A percentile compares a stretch with the other conserved stretches of the same genome.
Evolutionary conservation across 176 grass and related monocot species (phyloP).

Genomic region (Eragrostis nindensis): DNA sequence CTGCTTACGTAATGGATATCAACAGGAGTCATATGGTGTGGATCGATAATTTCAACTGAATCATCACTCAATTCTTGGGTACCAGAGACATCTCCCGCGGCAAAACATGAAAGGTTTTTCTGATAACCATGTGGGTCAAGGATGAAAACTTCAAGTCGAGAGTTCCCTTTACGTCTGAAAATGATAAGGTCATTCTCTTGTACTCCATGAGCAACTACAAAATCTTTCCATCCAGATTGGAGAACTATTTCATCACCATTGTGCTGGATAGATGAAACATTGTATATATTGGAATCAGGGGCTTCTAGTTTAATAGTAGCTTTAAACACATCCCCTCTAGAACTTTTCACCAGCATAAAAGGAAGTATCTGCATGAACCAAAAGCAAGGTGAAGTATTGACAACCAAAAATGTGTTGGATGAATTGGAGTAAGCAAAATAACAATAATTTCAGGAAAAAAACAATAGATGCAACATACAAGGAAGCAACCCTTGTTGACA

Average conservation of each 20-base stretch:
- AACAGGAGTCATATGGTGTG: too few relatives aligned
- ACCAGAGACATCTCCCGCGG: too few relatives aligned
- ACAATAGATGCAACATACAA: too few relatives aligned
- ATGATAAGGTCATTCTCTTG: slow-evolving; percentile 7
- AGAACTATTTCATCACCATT: slow-evolving; percentile 26
- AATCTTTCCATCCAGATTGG: neutral
- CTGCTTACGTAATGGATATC: too few relatives aligned
- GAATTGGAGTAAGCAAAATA: too few relatives aligned
- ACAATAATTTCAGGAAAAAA: too few relatives aligned
- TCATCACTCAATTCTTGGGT: neutral
- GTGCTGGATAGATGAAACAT: slow-evolving; percentile 23
- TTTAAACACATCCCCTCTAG: neutral
- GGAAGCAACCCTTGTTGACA: too few relatives aligned
- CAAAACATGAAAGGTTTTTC: neutral
- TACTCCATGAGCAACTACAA: neutral
- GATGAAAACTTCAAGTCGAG: neutral
- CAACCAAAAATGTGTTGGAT: too few relatives aligned
- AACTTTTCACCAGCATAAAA: neutral
- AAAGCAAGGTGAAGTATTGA: neutral
- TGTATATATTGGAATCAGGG: neutral
- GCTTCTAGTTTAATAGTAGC: neutral
- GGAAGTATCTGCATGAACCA: neutral
- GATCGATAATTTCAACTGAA: neutral
- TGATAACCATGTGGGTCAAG: neutral
- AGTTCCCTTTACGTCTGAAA: neutral